Percentiles rank a stretch among this genome's conserved stretches.
phyloP scores from a whole-genome alignment of 2,329 filamentous ascomycete species.

The Magnaporthiopsis incrustans region DNA sequence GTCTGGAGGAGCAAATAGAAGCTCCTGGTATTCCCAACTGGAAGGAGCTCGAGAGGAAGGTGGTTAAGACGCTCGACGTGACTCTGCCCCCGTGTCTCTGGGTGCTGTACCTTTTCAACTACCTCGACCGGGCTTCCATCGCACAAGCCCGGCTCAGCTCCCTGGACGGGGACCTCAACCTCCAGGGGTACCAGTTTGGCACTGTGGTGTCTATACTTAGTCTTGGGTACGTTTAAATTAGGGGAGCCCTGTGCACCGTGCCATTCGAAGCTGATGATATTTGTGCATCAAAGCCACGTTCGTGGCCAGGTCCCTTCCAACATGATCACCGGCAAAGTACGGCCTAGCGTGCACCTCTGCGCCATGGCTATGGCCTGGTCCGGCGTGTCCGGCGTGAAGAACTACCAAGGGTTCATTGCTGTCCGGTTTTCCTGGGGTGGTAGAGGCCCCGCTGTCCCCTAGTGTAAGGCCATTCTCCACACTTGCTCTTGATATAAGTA shows the following conservation, averaged over 20 bases:
- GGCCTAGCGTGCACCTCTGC: conserved; percentile 30
- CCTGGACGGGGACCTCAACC: conserved; percentile 34
- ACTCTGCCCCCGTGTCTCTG: conserved; percentile 4
- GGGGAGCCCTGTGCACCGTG: not conserved
- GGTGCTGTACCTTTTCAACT: conserved; percentile 6
- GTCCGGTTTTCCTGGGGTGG: conserved; percentile 61
- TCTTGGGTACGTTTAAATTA: conserved; percentile 29
- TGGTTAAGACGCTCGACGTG: conserved; percentile 1
- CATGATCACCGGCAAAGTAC: conserved; percentile 24
- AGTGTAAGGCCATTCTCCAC: conserved; percentile 29
- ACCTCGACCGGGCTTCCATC: conserved; percentile 4
- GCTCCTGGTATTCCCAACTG: conserved; percentile 4
- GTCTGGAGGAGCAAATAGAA: conserved; percentile 1
- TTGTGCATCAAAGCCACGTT: conserved; percentile 14
- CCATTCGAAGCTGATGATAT: not conserved
- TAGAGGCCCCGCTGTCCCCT: conserved; percentile 61
- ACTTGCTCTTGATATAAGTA: conserved; percentile 31
- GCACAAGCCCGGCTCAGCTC: conserved; percentile 34
- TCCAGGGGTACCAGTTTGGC: conserved; percentile 22
- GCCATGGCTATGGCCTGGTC: conserved; percentile 50
- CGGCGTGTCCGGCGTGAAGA: conserved; percentile 34
- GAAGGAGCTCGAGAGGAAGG: not conserved
- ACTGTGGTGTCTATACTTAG: conserved; percentile 43
- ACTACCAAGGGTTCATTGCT: conserved; percentile 53
- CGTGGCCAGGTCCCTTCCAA: conserved; percentile 45